phyloP scores from a whole-genome alignment of 2,329 filamentous ascomycete species.

The Aspergillus fumigatiaffinis region DNA sequence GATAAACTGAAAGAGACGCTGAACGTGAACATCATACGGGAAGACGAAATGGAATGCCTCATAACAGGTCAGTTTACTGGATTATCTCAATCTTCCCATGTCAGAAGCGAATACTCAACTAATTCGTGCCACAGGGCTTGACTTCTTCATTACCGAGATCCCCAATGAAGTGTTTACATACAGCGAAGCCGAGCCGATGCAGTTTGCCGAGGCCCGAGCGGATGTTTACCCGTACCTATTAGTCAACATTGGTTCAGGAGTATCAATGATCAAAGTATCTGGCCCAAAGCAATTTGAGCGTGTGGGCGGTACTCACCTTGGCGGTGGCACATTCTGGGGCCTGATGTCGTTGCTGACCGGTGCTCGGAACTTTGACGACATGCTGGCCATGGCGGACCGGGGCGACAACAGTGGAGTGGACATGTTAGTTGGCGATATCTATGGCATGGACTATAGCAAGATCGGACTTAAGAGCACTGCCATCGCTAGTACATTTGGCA shows the following conservation, averaged over 20 bases:
- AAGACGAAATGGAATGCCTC: slow-evolving; percentile 98
- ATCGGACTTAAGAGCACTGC: slow-evolving; percentile 94
- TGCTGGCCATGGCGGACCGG: slow-evolving; percentile 84
- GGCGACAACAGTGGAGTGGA: slow-evolving; percentile 93
- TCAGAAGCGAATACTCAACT: neutral
- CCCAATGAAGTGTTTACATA: slow-evolving; percentile 97
- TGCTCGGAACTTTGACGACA: slow-evolving; percentile 94
- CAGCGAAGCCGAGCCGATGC: slow-evolving; percentile 84
- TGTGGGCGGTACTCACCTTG: slow-evolving; percentile 90
- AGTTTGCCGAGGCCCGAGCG: slow-evolving; percentile 71
- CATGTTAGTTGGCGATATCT: slow-evolving; percentile 96
- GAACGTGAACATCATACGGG: slow-evolving; percentile 80
- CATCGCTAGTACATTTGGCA: slow-evolving; percentile 94
- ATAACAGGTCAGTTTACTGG: slow-evolving; percentile 67
- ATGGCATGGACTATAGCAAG: slow-evolving; percentile 91
- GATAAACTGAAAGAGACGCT: slow-evolving; percentile 80
- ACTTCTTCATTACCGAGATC: slow-evolving; percentile 99
- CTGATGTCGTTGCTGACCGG: slow-evolving; percentile 86
- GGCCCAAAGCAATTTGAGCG: slow-evolving; percentile 82
- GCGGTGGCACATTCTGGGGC: slow-evolving; percentile 97
- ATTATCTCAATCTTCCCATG: neutral
- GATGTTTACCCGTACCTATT: slow-evolving; percentile 95
- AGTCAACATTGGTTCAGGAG: slow-evolving; percentile 96
- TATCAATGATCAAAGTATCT: slow-evolving; percentile 95
- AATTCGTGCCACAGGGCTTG: slow-evolving; percentile 60